Percentiles rank a stretch among this genome's conserved stretches.
Evolutionary conservation across 805 yeast species (phyloP).

Genomic region (Ogataea paraovalis): DNA sequence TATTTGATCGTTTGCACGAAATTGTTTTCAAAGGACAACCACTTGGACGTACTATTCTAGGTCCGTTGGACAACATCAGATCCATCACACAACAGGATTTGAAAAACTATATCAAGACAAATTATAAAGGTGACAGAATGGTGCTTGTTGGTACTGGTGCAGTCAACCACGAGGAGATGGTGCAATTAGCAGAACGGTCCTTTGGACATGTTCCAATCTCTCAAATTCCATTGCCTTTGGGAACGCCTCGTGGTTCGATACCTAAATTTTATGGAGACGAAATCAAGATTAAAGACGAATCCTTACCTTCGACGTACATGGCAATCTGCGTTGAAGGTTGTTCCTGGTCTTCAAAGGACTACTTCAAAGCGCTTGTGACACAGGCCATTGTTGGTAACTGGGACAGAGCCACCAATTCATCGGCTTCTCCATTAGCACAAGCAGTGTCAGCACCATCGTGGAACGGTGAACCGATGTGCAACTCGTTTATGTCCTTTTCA

Average conservation of each 20-base stretch:
- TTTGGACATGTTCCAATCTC: conserved; percentile 67
- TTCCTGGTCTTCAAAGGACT: conserved; percentile 94
- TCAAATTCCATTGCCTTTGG: conserved; percentile 58
- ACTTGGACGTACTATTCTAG: conserved; percentile 92
- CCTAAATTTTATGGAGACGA: conserved; percentile 87
- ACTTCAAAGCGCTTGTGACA: conserved; percentile 90
- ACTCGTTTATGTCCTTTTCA: conserved; percentile 93
- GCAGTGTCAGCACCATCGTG: conserved; percentile 46
- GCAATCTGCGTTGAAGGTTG: conserved; percentile 98
- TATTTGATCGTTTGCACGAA: conserved; percentile 93
- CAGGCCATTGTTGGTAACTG: conserved; percentile 97
- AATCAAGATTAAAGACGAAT: conserved; percentile 73
- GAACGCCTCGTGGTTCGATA: conserved; percentile 65
- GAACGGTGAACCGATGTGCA: conserved; percentile 69
- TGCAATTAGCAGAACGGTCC: conserved; percentile 65
- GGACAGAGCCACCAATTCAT: conserved; percentile 88
- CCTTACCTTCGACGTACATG: conserved; percentile 84
- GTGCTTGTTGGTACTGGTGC: conserved; percentile 97
- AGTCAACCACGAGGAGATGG: conserved; percentile 82
- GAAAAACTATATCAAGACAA: conserved; percentile 71
- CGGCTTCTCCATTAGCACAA: conserved; percentile 81
- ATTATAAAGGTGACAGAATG: conserved; percentile 96
- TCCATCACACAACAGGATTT: conserved; percentile 75
- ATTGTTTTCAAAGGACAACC: conserved; percentile 89
- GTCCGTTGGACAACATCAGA: conserved; percentile 85